Evolutionary conservation across 371 early-diverging fungal species (phyloP).

Genomic region (Mortierella sp.): DNA sequence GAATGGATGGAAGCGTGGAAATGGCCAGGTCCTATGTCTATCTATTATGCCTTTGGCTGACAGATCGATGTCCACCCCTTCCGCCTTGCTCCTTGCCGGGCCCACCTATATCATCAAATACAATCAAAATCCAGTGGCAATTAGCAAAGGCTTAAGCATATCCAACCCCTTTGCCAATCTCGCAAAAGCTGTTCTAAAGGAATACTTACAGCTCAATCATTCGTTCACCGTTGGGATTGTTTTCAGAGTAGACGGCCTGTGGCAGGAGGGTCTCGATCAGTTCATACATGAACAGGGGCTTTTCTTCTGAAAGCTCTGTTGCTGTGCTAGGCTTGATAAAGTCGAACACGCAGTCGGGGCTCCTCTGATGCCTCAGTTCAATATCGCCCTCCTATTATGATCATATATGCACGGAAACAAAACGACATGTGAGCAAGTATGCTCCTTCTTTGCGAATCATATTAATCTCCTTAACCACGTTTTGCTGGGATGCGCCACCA

Average conservation of each 20-base stretch:
- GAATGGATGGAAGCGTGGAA: background rate
- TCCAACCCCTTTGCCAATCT: background rate
- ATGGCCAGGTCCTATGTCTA: background rate
- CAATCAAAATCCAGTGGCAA: background rate
- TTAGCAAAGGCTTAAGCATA: background rate
- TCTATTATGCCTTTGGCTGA: slow-evolving; percentile 26
- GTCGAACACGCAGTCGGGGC: slow-evolving; percentile 94
- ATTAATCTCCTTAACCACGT: no score
- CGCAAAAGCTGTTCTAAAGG: background rate
- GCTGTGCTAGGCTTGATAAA: slow-evolving; percentile 79
- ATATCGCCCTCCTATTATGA: slow-evolving; percentile 76
- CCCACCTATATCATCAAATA: slow-evolving; percentile 31
- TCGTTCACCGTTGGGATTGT: slow-evolving; percentile 72
- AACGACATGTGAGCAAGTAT: background rate
- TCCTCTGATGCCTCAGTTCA: slow-evolving; percentile 93
- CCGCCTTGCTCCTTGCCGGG: slow-evolving; percentile 47
- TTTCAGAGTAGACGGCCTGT: slow-evolving; percentile 74
- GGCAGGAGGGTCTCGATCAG: slow-evolving; percentile 93
- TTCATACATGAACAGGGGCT: slow-evolving; percentile 86
- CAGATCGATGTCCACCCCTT: slow-evolving; percentile 57
- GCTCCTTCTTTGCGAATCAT: no score
- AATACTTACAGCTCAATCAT: slow-evolving; percentile 80
- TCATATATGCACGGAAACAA: background rate
- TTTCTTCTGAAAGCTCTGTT: slow-evolving; percentile 78
- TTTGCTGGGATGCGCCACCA: no score